These are phyloP conservation scores for Symbiodinium natans DNA, from an alignment of 73 alveolate genomes.

Conservation along the genomic window DNA sequence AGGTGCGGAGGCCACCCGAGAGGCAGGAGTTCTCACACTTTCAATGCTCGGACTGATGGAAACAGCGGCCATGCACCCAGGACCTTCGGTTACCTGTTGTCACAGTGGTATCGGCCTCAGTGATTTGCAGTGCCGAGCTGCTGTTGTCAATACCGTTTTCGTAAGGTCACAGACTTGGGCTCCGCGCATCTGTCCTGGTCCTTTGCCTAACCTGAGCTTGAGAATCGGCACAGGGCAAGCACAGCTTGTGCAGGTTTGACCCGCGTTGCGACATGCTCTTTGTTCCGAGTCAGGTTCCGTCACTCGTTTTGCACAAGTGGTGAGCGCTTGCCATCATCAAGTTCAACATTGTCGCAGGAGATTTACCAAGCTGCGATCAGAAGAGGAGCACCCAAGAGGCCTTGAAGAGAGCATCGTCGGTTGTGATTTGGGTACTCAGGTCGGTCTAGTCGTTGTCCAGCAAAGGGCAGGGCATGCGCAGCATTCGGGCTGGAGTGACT, in stretches of 20 bases:
- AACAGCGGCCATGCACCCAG: too few species aligned
- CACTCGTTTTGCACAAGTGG: neutral
- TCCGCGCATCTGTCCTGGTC: slow-evolving; percentile 77
- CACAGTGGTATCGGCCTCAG: slow-evolving; percentile 20
- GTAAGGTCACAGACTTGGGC: slow-evolving; percentile 75
- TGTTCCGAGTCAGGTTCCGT: slow-evolving; percentile 59
- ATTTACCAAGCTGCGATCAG: slow-evolving; percentile 36
- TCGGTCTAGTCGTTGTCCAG: too few species aligned
- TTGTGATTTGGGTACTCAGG: too few species aligned
- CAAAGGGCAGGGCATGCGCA: too few species aligned
- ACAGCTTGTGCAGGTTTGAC: slow-evolving; percentile 39
- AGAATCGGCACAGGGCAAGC: neutral
- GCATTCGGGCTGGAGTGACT: too few species aligned
- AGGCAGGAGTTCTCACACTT: too few species aligned
- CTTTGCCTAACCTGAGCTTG: neutral
- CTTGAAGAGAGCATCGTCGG: neutral
- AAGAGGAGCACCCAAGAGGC: slow-evolving; percentile 19
- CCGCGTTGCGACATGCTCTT: slow-evolving; percentile 75
- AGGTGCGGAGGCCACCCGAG: too few species aligned
- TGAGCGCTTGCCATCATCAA: too few species aligned
- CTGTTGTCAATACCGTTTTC: neutral
- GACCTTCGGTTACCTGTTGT: slow-evolving; percentile 66
- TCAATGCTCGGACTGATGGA: too few species aligned
- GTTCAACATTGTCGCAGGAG: slow-evolving; percentile 30
- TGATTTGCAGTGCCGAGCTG: neutral